Base-by-base conservation (phyloP, 1,284 basidiomycete species). In the Albatrellus sp. region DNA sequence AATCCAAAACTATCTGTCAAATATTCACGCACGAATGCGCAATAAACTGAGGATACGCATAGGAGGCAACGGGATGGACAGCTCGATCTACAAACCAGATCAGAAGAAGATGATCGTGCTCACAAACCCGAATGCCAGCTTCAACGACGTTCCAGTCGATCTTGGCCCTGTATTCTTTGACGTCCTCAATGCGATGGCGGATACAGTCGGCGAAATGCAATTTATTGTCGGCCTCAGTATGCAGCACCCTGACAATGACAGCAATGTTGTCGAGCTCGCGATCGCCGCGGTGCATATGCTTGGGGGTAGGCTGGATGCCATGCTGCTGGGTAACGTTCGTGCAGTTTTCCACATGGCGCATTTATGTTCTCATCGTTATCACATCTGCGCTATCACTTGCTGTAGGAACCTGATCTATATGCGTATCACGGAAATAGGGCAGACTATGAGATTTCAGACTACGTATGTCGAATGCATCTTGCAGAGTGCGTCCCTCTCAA, bases 1-100 rank as follows among this genome's bases (percentile, higher is more conserved):
- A 9, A 40, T 40, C 9, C 39, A 40, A 40, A 40, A 40, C 24
- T 40, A 40, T 24, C 39, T 40, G 13, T 40, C 39, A 14, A 40
- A 40, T 14, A 30, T 40, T 14, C 39, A 28, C 12, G 16, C 39
- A 13, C 39, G 39, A 8, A 40, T 29, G 11, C 7, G 9, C 8
- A 12, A 40, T n/a, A 29, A 12, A 2, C 39, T 40, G 3, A 24
- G 39, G 14, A 40, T 40, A 24, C 39, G 39, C 39, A 31, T 40
- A n/a, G 39, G 39, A 7, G 39, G 39, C 20, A 40, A 40, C 16
- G 20, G 28, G 13, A 40, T 40, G 39, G 39, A 40, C 28, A 30
- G 28, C 28, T 40, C 39, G 2, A 40, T 28, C 17, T 40, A 40
- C 29, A 30, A 13, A 10, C 39, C 39, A 13, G 39, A 30, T 19